These are phyloP conservation scores for Plasmopara muralis DNA, from an alignment of 352 stramenopile species.

Conservation along the genomic window DNA sequence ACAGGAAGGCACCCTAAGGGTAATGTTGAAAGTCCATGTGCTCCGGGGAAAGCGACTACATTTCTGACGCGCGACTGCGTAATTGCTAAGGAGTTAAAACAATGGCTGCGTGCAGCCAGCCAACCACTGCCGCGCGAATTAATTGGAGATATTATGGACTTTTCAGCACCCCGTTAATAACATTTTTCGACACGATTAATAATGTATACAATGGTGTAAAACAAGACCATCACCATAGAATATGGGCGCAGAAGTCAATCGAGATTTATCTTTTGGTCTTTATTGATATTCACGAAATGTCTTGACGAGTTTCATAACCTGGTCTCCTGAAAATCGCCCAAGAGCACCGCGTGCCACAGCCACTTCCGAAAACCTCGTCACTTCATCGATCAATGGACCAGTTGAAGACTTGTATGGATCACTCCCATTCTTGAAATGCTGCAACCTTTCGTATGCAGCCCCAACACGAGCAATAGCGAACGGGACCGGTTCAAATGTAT, in stretches of 20 bases:
- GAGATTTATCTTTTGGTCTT: no score
- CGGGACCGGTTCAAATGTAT: constrained; percentile 83
- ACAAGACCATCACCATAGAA: no score
- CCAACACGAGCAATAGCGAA: constrained; percentile 63
- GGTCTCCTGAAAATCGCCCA: constrained; percentile 75
- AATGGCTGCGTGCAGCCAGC: constrained; percentile 35
- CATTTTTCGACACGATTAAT: no score
- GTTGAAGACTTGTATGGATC: constrained; percentile 4
- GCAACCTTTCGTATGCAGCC: constrained; percentile 28
- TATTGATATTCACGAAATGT: constrained; percentile 43
- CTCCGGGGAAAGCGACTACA: constrained; percentile 30
- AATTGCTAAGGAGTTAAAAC: constrained; percentile 46
- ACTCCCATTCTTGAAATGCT: constrained; percentile 12
- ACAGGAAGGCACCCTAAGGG: constrained; percentile 26
- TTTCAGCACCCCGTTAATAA: no score
- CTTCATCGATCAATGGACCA: constrained; percentile 39
- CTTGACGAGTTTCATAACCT: constrained; percentile 83
- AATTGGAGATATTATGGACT: constrained; percentile 22
- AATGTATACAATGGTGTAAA: no score
- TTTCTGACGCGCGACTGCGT: constrained; percentile 52
- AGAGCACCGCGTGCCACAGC: constrained; percentile 58
- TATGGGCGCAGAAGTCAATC: no score
- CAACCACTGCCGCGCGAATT: constrained; percentile 40
- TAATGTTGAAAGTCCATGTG: no score
- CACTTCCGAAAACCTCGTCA: constrained; percentile 61